Conservation (phyloP, 805 yeast genomes). For the Dipodascopsis tothii region DNA sequence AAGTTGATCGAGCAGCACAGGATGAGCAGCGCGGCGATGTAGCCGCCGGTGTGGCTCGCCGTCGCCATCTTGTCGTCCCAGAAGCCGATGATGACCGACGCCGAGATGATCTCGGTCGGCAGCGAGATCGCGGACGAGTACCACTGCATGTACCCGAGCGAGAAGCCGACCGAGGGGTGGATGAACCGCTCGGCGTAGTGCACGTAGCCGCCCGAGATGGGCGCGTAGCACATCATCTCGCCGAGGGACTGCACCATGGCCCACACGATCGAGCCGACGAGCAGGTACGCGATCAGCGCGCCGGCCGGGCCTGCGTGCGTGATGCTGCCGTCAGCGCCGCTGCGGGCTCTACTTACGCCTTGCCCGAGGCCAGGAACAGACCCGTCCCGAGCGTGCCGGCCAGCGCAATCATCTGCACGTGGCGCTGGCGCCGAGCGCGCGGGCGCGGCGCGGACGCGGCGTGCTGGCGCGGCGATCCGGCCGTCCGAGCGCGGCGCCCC, state of each 20-base stretch:
- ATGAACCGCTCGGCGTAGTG: conserved; percentile 52
- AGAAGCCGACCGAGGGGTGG: conserved; percentile 61
- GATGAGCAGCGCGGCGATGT: conserved; percentile 45
- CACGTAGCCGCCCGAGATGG: conserved; percentile 48
- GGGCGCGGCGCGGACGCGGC: no score
- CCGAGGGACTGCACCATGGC: conserved; percentile 18
- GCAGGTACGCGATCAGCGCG: conserved; percentile 30
- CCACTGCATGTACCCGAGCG: conserved; percentile 57
- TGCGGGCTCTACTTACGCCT: conserved; percentile 3
- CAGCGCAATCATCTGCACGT: conserved; percentile 68
- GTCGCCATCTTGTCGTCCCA: conserved; percentile 34
- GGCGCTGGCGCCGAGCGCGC: conserved; percentile 59
- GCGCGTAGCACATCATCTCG: conserved; percentile 27
- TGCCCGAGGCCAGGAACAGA: conserved; percentile 37
- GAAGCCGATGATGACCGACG: conserved; percentile 46
- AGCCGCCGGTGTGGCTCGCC: conserved; percentile 38
- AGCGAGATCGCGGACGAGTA: conserved; percentile 50
- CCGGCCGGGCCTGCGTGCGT: conserved; percentile 29
- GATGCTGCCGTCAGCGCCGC: neutral
- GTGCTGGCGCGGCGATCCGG: no score
- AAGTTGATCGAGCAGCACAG: conserved; percentile 38
- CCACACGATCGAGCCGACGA: conserved; percentile 20
- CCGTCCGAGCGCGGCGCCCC: no score
- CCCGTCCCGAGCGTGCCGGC: conserved; percentile 83
- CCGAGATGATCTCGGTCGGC: conserved; percentile 64